Evolutionary conservation across 495 filamentous ascomycete genomes (phyloP).

Genomic region (Talaromyces thailandensis): DNA sequence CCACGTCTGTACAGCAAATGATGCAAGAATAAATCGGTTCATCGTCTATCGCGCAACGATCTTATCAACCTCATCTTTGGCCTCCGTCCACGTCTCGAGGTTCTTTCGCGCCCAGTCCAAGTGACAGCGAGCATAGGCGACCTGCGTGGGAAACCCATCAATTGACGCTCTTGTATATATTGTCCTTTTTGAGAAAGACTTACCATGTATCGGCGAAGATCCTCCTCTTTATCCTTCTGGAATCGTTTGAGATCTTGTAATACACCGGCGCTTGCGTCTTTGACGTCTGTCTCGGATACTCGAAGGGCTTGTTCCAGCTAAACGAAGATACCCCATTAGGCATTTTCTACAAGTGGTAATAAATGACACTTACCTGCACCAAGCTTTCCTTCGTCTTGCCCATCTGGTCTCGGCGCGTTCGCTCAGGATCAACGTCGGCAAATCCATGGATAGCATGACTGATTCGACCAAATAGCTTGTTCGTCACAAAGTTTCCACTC

Average conservation of each 20-base stretch:
- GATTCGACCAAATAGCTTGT: constrained; percentile 89
- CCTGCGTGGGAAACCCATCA: constrained; percentile 34
- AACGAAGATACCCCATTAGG: neutral
- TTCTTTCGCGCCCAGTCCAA: constrained; percentile 99
- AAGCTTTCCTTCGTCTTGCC: constrained; percentile 82
- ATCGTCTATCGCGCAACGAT: constrained; percentile 50
- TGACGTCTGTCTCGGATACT: constrained; percentile 82
- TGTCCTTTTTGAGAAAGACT: constrained; percentile 18
- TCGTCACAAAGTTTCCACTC: constrained; percentile 76
- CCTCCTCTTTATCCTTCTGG: constrained; percentile 87
- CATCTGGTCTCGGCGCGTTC: constrained; percentile 85
- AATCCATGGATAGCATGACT: constrained; percentile 93
- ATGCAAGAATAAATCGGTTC: neutral
- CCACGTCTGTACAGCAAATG: constrained; percentile 1
- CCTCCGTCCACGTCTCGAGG: constrained; percentile 92
- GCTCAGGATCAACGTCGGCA: constrained; percentile 89
- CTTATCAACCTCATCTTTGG: constrained; percentile 84
- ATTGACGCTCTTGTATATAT: neutral
- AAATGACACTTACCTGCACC: constrained; percentile 38
- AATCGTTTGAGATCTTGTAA: constrained; percentile 85
- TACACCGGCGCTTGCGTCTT: constrained; percentile 78
- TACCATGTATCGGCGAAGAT: constrained; percentile 93
- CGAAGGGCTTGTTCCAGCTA: constrained; percentile 82
- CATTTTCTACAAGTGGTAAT: neutral
- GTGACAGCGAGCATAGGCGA: constrained; percentile 88